Conservation (phyloP, 1,284 basidiomycete genomes). For the Apiotrichum akiyoshidainum region DNA sequence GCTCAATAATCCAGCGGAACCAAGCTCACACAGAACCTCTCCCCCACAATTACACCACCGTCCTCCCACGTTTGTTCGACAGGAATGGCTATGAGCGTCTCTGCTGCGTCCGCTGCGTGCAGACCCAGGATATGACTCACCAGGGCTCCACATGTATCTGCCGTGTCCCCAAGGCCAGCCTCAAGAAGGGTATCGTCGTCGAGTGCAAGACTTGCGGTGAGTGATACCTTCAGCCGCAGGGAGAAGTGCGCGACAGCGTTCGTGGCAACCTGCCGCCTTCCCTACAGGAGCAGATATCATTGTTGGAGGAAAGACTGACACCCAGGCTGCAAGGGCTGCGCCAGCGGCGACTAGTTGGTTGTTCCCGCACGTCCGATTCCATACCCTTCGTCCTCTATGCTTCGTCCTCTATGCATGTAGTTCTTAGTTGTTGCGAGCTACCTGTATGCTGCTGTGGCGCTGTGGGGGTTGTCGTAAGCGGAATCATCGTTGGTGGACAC, state of each 20-base stretch:
- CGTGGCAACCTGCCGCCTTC: neutral
- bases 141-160: constrained; percentile 99
- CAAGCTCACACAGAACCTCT: neutral
- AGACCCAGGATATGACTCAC: constrained; percentile 99
- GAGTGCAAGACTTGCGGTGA: constrained; percentile 95
- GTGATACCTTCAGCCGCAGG: constrained; percentile 33
- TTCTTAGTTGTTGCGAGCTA: neutral
- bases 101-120: constrained; percentile 95
- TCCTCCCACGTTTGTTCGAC: neutral
- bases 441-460: too few relatives aligned
- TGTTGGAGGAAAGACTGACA: neutral
- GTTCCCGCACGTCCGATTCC: neutral
- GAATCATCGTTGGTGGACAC: too few relatives aligned
- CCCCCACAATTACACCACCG: neutral
- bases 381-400: constrained; percentile 3
- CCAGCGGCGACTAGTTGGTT: constrained; percentile 1
- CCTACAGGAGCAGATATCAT: neutral
- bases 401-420: constrained; percentile 6
- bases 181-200: constrained; percentile 87
- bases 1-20: too few relatives aligned
- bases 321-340: constrained; percentile 4
- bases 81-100: constrained; percentile 91
- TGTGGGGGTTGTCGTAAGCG: too few relatives aligned
- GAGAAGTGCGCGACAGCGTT: neutral
- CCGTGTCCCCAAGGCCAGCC: constrained; percentile 89